Conservation (phyloP, 306 rosid species). For the Hippophae rhamnoides region DNA sequence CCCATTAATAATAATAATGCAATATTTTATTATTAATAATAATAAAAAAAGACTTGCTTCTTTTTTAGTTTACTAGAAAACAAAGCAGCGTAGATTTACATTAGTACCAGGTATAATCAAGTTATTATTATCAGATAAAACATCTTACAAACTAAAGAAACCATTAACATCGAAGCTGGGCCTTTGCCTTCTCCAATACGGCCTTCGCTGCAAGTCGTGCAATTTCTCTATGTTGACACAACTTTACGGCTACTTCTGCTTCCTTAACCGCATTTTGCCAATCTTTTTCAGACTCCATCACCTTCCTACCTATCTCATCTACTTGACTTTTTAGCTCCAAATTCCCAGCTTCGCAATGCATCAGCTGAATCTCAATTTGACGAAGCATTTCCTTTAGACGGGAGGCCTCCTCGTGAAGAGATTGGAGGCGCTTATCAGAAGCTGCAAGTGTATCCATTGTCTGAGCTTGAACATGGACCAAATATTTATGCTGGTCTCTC, state of each 20-base stretch:
- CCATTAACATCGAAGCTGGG: conserved; percentile 1
- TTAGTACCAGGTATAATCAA: too few species aligned
- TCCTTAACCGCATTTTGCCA: not conserved
- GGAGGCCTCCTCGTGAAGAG: conserved; percentile 8
- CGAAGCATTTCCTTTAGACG: conserved; percentile 2
- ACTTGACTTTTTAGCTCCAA: conserved; percentile 11
- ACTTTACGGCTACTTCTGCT: conserved; percentile 11
- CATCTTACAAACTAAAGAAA: too few species aligned
- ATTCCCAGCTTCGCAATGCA: conserved; percentile 10
- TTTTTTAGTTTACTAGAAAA: too few species aligned
- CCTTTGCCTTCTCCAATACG: conserved; percentile 16
- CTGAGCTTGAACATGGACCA: not conserved
- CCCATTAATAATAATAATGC: too few species aligned
- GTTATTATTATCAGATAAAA: too few species aligned
- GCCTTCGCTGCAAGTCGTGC: conserved; percentile 10
- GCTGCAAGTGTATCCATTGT: not conserved
- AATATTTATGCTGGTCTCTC: not conserved
- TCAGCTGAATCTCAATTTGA: conserved; percentile 11
- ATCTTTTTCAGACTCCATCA: conserved; percentile 4
- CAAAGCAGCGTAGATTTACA: too few species aligned
- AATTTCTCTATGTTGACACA: conserved; percentile 4
- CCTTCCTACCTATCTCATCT: conserved; percentile 2
- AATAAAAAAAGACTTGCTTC: too few species aligned
- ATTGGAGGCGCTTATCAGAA: conserved; percentile 7
- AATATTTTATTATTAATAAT: too few species aligned